These are phyloP conservation scores for Lecanicillium sp. DNA, from an alignment of 2,329 filamentous ascomycete genomes.

Conservation along the genomic window DNA sequence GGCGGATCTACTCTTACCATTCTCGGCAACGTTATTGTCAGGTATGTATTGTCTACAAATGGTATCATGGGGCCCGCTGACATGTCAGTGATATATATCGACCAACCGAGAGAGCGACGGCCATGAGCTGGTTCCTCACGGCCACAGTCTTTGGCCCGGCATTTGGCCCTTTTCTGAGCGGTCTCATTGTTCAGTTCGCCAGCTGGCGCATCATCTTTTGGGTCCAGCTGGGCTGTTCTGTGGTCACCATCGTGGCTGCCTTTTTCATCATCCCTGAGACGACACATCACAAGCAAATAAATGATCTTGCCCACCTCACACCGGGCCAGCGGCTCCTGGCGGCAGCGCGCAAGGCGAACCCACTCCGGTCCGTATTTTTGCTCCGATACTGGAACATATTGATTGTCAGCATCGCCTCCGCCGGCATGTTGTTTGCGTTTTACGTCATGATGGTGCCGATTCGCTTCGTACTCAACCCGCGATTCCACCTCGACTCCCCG, in stretches of 20 bases:
- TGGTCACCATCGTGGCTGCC: constrained; percentile 50
- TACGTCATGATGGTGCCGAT: constrained; percentile 56
- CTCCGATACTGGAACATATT: constrained; percentile 66
- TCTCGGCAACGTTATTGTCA: constrained; percentile 64
- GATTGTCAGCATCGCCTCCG: constrained; percentile 51
- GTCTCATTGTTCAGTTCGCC: constrained; percentile 68
- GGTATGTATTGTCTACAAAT: too few species aligned
- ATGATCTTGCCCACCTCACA: constrained; percentile 54
- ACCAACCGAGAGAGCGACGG: constrained; percentile 63
- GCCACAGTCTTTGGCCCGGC: constrained; percentile 68
- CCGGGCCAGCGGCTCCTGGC: constrained; percentile 42
- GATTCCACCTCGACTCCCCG: constrained; percentile 61
- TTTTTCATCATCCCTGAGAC: constrained; percentile 68
- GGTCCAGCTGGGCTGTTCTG: constrained; percentile 65
- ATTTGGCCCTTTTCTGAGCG: constrained; percentile 64
- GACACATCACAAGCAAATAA: constrained; percentile 57
- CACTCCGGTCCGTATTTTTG: constrained; percentile 55
- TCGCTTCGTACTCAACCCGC: constrained; percentile 67
- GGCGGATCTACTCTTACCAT: constrained; percentile 70
- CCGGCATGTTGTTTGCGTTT: constrained; percentile 69
- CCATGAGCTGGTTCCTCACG: constrained; percentile 65
- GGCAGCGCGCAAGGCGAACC: constrained; percentile 60
- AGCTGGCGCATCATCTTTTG: constrained; percentile 73
- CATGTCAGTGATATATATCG: constrained; percentile 52
- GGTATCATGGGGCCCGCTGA: constrained; percentile 15